A percentile compares a stretch with the other conserved stretches of the same genome.
phyloP scores from a whole-genome alignment of 2,329 filamentous ascomycete genomes.

The Harringtonia aguacate region DNA sequence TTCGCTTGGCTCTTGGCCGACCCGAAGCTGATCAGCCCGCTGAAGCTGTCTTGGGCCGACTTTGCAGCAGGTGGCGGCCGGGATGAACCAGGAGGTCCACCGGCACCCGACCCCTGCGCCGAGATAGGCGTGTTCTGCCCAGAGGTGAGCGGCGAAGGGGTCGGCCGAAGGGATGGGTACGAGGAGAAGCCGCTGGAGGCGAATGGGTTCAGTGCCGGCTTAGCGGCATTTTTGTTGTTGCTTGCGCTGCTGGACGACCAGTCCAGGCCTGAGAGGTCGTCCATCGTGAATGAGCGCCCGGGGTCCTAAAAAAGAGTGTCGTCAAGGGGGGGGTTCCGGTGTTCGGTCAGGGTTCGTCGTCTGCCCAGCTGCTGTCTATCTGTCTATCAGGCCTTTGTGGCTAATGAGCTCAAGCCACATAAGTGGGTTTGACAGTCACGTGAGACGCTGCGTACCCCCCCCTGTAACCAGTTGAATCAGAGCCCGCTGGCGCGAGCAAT shows the following conservation, averaged over 20 bases:
- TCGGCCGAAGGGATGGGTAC: slow-evolving; percentile 42
- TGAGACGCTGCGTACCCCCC: not conserved
- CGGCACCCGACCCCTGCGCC: slow-evolving; percentile 32
- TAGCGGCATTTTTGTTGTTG: slow-evolving; percentile 13
- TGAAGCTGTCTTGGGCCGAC: slow-evolving; percentile 61
- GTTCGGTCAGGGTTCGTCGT: not conserved
- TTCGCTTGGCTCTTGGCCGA: slow-evolving; percentile 50
- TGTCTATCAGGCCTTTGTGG: not conserved
- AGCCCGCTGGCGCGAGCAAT: too few relatives aligned
- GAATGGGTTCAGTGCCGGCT: slow-evolving; percentile 17
- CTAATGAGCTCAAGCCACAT: slow-evolving; percentile 1
- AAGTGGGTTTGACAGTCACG: not conserved
- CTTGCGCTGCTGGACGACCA: slow-evolving; percentile 36
- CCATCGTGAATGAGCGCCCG: slow-evolving; percentile 31
- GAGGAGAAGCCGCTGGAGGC: slow-evolving; percentile 25
- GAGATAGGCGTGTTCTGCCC: slow-evolving; percentile 47
- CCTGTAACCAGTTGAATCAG: too few relatives aligned
- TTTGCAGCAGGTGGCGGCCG: slow-evolving; percentile 29
- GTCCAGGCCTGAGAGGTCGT: slow-evolving; percentile 50
- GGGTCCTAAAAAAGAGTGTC: not conserved
- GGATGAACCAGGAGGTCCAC: slow-evolving; percentile 23
- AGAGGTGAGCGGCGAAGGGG: slow-evolving; percentile 43
- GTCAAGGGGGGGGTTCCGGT: not conserved
- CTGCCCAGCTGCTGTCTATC: too few relatives aligned
- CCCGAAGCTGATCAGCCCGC: slow-evolving; percentile 59